Evolutionary conservation across 2,329 filamentous ascomycete species (phyloP), one percentile per base, ranked within the genome.

Genomic region (Botrytis hyacinthi): DNA sequence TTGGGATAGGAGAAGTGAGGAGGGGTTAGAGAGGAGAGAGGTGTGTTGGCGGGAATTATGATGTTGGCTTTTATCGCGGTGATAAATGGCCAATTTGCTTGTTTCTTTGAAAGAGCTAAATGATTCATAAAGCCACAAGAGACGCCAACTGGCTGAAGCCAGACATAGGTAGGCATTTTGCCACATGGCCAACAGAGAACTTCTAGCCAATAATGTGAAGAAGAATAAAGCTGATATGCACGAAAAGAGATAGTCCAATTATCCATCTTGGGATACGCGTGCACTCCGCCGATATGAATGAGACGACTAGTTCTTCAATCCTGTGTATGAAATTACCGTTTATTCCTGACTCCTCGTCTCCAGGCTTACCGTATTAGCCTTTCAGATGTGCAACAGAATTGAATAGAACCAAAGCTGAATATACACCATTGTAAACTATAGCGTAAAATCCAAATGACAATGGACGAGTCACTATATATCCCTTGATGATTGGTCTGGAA

Each of bases 1-100:
- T 68, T 76, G 46, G 73, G 71, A 22, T 48, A 35, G 29, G 44
- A 37, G 32, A 26, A n/a, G 16, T 35, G 29, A 46, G n/a, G n/a
- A 54, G 65, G 44, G 32, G 22, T 37, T 26, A 40, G 46, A 29
- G 22, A 20, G 29, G 65, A 16, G 65, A n/a, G 3, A n/a, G n/a
- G 29, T 51, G 4, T 62, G n/a, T 42, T 42, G 60, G 37, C 10
- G 26, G 22, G 42, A 66, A 14, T 32, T 46, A 14, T 46, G 18
- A 35, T 32, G 29, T 26, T 44, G 18, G 0, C 8, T 37, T 37
- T 8, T 14, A 5, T 44, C n/a, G 35, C 8, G n/a, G n/a, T 46
- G 26, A 44, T 22, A 1, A 2, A 46, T 65, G 40, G 42, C n/a
- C 9, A 29, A 18, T 32, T 32, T 1, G 40, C 20, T 32, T n/a